phyloP scores from a whole-genome alignment of 2,329 filamentous ascomycete genomes.

The Dactylella cylindrospora region DNA sequence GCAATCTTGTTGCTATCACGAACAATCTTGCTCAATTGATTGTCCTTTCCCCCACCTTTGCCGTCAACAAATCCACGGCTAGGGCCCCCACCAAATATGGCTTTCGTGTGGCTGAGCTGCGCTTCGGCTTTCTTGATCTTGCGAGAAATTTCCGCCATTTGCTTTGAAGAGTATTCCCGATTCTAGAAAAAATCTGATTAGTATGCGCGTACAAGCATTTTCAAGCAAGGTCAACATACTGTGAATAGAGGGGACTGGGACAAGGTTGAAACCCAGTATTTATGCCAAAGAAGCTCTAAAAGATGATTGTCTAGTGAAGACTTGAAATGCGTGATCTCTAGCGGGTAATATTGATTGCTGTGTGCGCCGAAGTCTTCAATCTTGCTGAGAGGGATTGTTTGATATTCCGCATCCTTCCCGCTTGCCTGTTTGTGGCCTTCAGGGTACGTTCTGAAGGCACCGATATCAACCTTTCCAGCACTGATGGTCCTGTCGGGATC shows the following conservation, averaged over 20 bases:
- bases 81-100: conserved; percentile 50
- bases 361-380: conserved; percentile 95
- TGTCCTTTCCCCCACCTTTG: conserved; percentile 53
- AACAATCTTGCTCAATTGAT: conserved; percentile 59
- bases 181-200: conserved; percentile 55
- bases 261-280: conserved; percentile 97
- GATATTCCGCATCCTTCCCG: conserved; percentile 62
- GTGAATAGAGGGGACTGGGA: conserved; percentile 86
- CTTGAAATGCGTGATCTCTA: conserved; percentile 93
- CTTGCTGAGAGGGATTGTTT: conserved; percentile 86
- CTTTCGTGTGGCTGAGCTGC: conserved; percentile 47
- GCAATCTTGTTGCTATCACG: conserved; percentile 62
- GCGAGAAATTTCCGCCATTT: conserved; percentile 81
- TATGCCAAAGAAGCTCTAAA: conserved; percentile 91
- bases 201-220: neutral
- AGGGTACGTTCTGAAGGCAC: conserved; percentile 90
- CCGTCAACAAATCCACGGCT: conserved; percentile 48
- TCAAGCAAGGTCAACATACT: conserved; percentile 7
- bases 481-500: conserved; percentile 94
- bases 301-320: conserved; percentile 84
- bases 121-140: conserved; percentile 70
- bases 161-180: conserved; percentile 87
- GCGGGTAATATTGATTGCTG: conserved; percentile 81
- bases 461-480: conserved; percentile 94
- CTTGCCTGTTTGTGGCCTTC: conserved; percentile 65